Evolutionary conservation across 805 yeast species (phyloP).

Genomic region (Zygotorulaspora florentina): DNA sequence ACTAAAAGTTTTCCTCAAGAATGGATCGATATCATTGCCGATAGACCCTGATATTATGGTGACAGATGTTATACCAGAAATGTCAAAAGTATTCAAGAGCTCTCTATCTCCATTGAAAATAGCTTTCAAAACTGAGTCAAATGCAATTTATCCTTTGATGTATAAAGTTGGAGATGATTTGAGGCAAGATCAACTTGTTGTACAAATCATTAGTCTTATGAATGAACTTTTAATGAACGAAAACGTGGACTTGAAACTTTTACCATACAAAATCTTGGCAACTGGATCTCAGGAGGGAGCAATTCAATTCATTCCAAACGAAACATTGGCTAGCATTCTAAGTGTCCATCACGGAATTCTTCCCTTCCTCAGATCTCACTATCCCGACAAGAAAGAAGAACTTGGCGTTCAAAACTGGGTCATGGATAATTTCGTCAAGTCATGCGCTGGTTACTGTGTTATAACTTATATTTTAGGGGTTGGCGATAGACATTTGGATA

Average conservation of each 20-base stretch:
- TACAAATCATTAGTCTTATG: constrained; percentile 88
- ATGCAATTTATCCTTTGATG: constrained; percentile 68
- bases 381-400: constrained; percentile 45
- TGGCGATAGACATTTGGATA: constrained; percentile 95
- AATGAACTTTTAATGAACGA: constrained; percentile 83
- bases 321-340: constrained; percentile 76
- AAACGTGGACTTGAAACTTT: constrained; percentile 79
- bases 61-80: constrained; percentile 72
- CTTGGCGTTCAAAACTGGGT: constrained; percentile 44
- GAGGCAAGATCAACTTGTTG: constrained; percentile 94
- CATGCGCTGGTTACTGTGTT: constrained; percentile 97
- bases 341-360: constrained; percentile 72
- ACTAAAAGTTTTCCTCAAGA: constrained; percentile 38
- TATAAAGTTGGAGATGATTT: constrained; percentile 93
- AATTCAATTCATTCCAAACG: constrained; percentile 91
- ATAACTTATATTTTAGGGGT: constrained; percentile 92
- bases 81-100: constrained; percentile 84
- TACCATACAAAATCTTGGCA: constrained; percentile 87
- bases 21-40: constrained; percentile 64
- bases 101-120: constrained; percentile 85
- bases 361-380: constrained; percentile 61
- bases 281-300: constrained; percentile 90
- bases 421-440: constrained; percentile 91
- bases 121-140: constrained; percentile 58
- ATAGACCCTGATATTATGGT: constrained; percentile 74